Conservation (phyloP, 1,284 basidiomycete genomes). For the Tylopilus sp. region DNA sequence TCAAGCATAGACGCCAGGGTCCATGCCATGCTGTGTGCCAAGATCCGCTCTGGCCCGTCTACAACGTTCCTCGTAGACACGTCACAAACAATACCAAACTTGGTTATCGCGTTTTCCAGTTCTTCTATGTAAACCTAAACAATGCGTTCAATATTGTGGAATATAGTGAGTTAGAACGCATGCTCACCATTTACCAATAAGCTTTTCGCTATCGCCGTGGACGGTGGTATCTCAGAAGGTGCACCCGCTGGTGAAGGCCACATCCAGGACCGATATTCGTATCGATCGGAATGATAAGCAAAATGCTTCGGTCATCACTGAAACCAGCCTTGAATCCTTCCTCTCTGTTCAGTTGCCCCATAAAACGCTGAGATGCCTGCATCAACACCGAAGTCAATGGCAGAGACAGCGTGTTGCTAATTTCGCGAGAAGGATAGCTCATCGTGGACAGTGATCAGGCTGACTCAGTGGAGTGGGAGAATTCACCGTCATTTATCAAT, state of each 20-base stretch:
- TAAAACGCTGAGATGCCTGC: conserved; percentile 53
- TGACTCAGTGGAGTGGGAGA: too few relatives aligned
- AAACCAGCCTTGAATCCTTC: conserved; percentile 53
- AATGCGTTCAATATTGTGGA: too few relatives aligned
- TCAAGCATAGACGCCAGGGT: too few relatives aligned
- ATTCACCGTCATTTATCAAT: too few relatives aligned
- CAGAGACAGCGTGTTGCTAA: conserved; percentile 43
- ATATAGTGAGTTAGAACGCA: too few relatives aligned
- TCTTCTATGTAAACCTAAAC: conserved; percentile 45
- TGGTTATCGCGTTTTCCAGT: conserved; percentile 53
- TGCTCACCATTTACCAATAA: conserved; percentile 53
- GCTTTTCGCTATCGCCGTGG: conserved; percentile 50
- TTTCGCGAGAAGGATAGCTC: conserved; percentile 39
- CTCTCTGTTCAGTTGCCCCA: conserved; percentile 50
- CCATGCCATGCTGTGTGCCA: too few relatives aligned
- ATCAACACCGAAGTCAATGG: conserved; percentile 49
- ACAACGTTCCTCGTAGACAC: conserved; percentile 20
- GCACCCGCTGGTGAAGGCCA: conserved; percentile 45
- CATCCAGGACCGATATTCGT: conserved; percentile 41
- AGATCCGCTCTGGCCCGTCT: conserved; percentile 23
- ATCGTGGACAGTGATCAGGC: conserved; percentile 9
- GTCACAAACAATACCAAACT: conserved; percentile 46
- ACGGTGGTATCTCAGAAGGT: conserved; percentile 52
- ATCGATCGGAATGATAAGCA: neutral
- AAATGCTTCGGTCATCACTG: neutral